phyloP scores from a whole-genome alignment of 495 filamentous ascomycete genomes.

The Tirmania nivea region DNA sequence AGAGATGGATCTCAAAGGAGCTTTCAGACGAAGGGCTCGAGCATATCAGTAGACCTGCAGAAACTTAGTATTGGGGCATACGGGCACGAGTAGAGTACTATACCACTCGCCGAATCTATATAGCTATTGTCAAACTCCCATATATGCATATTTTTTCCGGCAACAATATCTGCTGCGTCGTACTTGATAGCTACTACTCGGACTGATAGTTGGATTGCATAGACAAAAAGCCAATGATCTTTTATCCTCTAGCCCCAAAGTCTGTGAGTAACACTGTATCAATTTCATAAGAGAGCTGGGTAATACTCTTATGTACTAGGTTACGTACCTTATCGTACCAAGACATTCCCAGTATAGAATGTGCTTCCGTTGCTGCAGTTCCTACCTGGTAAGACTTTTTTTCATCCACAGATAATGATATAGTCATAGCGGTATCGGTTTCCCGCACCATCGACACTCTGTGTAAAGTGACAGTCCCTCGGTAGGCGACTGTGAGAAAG shows the following conservation, averaged over 20 bases:
- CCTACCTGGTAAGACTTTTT: background rate
- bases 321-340: background rate
- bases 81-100: background rate
- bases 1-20: slow-evolving; percentile 1
- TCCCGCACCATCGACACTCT: background rate
- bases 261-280: too few species aligned
- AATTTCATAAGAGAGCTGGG: too few species aligned
- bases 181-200: slow-evolving; percentile 14
- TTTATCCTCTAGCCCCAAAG: slow-evolving; percentile 7
- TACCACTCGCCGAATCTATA: slow-evolving; percentile 16
- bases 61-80: slow-evolving; percentile 1
- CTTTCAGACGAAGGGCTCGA: background rate
- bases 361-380: background rate
- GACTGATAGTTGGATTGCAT: slow-evolving; percentile 15
- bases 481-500: background rate
- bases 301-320: background rate
- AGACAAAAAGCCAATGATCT: slow-evolving; percentile 13
- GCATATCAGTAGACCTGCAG: background rate
- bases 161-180: slow-evolving; percentile 1
- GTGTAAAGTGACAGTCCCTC: background rate
- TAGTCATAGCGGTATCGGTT: too few species aligned
- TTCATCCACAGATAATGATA: too few species aligned
- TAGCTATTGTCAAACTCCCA: slow-evolving; percentile 18
- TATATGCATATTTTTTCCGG: slow-evolving; percentile 8
- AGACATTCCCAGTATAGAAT: background rate